Base-by-base conservation (phyloP, 768 basidiomycete species). In the Pulveroboletus ravenelii region DNA sequence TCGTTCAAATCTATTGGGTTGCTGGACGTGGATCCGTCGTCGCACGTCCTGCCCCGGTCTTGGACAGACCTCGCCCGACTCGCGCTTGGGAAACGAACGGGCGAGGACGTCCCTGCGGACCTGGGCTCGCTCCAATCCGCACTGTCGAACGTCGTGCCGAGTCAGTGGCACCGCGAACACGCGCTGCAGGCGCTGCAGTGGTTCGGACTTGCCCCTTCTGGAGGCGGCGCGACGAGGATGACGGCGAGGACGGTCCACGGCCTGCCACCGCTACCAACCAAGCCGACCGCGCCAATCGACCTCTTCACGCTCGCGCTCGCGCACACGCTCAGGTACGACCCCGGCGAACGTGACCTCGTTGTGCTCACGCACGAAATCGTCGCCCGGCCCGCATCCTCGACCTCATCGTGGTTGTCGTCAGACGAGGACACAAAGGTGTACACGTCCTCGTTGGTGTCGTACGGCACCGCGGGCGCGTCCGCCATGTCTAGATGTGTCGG, bases 401-500 rank as follows among this genome's bases (percentile, higher is more conserved):
- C 35, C 15, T 14, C 32, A 6, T 14, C 13, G 14, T 34, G 32
- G 32, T 9, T 13, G 12, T 35, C 36, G n/a, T 9, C 36, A 2
- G 17, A 17, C n/a, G 47, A 32, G 6, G 50, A 66, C 34, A 73
- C 77, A 56, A 75, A 82, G 56, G 75, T 81, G 30, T 78, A 92
- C 56, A 84, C 81, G 10, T 87, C 89, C 8, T 77, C 79, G 20
- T 65, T 93, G 13, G 71, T 85, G 20, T 69, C 77, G 30, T 86
- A 85, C 57, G 92, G 85, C 1, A 77, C 73, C 17, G 54, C 70
- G 7, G 63, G 61, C 1, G 78, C 77, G 3, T 87, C 87, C 0
- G 93, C 93, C 5, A 96, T 96, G 93, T 81, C 91, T n/a, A 75
- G 83, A 29, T 90, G 88, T 3, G 93, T 96, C 15, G 93, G 93